These are phyloP conservation scores for Colletotrichum falcatum DNA, from an alignment of 2,329 filamentous ascomycete genomes.

Conservation along the genomic window DNA sequence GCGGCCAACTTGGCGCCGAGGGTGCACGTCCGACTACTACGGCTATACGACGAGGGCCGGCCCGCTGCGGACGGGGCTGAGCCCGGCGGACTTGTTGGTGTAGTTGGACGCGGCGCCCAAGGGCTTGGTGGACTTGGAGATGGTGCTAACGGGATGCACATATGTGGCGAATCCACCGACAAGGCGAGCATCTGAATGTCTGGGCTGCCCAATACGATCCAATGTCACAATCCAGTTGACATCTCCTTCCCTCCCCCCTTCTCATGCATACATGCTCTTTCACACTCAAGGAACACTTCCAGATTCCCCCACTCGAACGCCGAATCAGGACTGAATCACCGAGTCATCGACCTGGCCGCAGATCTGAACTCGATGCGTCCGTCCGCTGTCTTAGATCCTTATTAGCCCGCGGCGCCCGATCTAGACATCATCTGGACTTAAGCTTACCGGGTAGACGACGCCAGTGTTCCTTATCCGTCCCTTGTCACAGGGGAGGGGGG, in stretches of 20 bases:
- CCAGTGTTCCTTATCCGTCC: constrained; percentile 13
- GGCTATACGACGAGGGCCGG: no score
- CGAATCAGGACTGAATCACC: background rate
- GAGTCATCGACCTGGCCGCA: constrained; percentile 15
- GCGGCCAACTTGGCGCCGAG: constrained; percentile 61
- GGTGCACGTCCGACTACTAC: no score
- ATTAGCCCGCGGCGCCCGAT: constrained; percentile 7
- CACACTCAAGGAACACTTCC: background rate
- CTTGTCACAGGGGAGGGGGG: constrained; percentile 10
- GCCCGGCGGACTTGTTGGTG: no score
- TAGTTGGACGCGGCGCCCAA: no score
- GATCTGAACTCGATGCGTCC: constrained; percentile 34
- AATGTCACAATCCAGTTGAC: background rate
- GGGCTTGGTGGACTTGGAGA: no score
- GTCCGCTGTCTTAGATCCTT: constrained; percentile 4
- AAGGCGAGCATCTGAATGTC: background rate
- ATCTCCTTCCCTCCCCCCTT: no score
- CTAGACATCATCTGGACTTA: constrained; percentile 17
- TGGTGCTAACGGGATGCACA: no score
- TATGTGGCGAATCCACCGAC: background rate
- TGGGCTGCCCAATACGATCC: background rate
- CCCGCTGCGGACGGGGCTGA: no score
- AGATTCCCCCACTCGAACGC: background rate
- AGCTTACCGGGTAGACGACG: constrained; percentile 27
- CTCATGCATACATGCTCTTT: no score